Base-by-base conservation (phyloP, 106 monocot species). In the Narthecium ossifragum region DNA sequence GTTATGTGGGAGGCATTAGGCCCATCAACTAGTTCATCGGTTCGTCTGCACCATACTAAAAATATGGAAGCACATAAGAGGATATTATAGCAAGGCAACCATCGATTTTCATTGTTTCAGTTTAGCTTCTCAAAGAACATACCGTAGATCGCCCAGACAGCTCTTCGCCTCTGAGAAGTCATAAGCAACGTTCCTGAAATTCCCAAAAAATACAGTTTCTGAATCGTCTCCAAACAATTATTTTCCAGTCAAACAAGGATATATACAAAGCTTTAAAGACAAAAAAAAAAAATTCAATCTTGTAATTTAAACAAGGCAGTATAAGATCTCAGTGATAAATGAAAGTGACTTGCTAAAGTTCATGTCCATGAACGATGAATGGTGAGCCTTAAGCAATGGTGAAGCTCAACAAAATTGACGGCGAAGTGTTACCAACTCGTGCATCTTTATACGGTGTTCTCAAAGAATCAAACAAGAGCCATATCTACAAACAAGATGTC, bases 121-220 rank as follows among this genome's bases (percentile, higher is more conserved):
- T n/a, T n/a, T n/a, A n/a, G n/a, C n/a, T n/a, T n/a, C n/a, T n/a
- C n/a, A n/a, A 18, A 55, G 7, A 6, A 28, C 50, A 46, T 70
- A 88, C 88, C 88, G 46, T 88, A 84, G 57, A 88, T 88, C 53
- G 85, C 90, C 90, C 82, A 82, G 60, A 90, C 65, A 54, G 90
- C 85, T 59, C 67, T 81, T 73, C 85, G 55, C 67, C 85, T 81
- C 73, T 90, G 82, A 31, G 90, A 75, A 1, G 85, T 90, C 90
- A 90, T 90, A 2, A 90, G 85, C 70, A 76, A 24, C 23, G 85
- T 85, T 69, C 85, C 81, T 85, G 67, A 59, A 61, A 73, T 6
- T 5, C 11, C 7, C 5, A 37, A 37, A 37, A 6, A 37, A 37
- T 37, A 11, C 36, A 37, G 7, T 37, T 37, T n/a, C n/a, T n/a